Evolutionary conservation across 2,329 filamentous ascomycete species (phyloP).

Genomic region (Bipolaris victoriae): DNA sequence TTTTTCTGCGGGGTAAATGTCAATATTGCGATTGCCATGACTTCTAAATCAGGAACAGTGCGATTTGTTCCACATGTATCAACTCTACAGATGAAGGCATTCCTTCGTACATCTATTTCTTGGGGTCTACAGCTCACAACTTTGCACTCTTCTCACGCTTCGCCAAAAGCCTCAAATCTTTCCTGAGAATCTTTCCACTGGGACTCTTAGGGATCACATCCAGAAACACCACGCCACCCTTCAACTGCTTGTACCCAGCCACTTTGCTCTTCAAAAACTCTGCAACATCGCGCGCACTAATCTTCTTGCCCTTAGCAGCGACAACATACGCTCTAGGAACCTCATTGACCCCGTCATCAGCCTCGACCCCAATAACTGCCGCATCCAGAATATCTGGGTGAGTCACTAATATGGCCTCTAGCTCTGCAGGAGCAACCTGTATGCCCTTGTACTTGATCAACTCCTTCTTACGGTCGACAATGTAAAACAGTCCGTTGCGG

Average conservation of each 20-base stretch:
- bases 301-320: conserved; percentile 40
- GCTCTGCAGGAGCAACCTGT: conserved; percentile 58
- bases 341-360: conserved; percentile 47
- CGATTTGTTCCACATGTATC: no score
- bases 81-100: neutral
- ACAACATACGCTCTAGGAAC: conserved; percentile 54
- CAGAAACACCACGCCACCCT: conserved; percentile 48
- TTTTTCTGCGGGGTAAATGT: no score
- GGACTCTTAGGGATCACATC: conserved; percentile 47
- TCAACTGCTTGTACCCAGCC: conserved; percentile 45
- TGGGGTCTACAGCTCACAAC: neutral
- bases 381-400: conserved; percentile 53
- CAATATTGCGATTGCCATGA: no score
- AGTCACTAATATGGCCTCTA: conserved; percentile 54
- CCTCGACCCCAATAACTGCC: conserved; percentile 54
- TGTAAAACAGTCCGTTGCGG: conserved; percentile 49
- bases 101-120: no score
- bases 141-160: conserved; percentile 34
- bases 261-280: conserved; percentile 42
- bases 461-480: conserved; percentile 53
- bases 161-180: conserved; percentile 44
- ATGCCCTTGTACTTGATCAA: conserved; percentile 59
- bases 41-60: no score
- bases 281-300: conserved; percentile 39
- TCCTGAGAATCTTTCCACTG: conserved; percentile 47